phyloP scores from a whole-genome alignment of 2,329 filamentous ascomycete genomes.

The Elsinoe perseae region DNA sequence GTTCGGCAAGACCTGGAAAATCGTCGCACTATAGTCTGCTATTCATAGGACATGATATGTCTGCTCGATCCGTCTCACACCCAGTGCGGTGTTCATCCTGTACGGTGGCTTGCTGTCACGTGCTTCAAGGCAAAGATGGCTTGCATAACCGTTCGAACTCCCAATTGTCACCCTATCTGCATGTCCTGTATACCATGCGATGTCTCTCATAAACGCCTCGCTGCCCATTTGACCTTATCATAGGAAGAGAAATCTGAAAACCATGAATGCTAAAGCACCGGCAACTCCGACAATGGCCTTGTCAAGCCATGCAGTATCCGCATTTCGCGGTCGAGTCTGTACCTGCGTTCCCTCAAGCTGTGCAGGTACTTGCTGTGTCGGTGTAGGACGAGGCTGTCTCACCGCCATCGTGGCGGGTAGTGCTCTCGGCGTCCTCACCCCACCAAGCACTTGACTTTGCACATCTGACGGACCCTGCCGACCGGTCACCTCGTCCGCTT shows the following conservation, averaged over 20 bases:
- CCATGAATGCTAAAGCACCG: conserved; percentile 61
- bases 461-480: neutral
- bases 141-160: neutral
- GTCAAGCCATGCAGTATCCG: conserved; percentile 57
- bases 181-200: neutral
- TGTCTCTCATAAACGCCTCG: neutral
- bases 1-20: neutral
- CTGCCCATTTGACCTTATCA: conserved; percentile 32
- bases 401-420: conserved; percentile 17
- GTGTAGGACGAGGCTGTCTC: conserved; percentile 14
- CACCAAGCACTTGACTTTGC: neutral
- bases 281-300: conserved; percentile 67
- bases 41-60: neutral
- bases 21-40: neutral
- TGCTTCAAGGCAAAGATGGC: neutral
- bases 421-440: neutral
- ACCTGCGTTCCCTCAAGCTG: conserved; percentile 17
- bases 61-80: no score
- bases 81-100: no score
- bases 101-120: neutral
- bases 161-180: neutral
- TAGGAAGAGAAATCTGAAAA: conserved; percentile 38
- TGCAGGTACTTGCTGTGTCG: conserved; percentile 21
- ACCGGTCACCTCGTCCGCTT: neutral
- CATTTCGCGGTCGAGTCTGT: conserved; percentile 18